Percentiles rank a stretch among this genome's conserved stretches.
Evolutionary conservation across 495 filamentous ascomycete genomes (phyloP).

Genomic region (Choiromyces venosus): DNA sequence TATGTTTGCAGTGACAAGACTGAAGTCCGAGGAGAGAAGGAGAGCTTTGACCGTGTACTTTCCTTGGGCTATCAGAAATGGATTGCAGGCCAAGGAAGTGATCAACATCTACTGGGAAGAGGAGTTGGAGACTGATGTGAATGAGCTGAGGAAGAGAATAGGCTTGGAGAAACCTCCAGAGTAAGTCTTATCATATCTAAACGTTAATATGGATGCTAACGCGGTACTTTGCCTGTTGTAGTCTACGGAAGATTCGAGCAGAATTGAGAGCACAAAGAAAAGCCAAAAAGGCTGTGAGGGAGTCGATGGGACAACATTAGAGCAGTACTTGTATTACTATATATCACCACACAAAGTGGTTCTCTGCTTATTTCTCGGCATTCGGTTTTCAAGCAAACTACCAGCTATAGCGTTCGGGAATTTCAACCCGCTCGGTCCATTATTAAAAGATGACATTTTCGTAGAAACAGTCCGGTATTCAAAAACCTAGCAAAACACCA

Average conservation of each 20-base stretch:
- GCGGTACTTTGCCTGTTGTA: not conserved
- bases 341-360: not conserved
- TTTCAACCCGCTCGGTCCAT: not conserved
- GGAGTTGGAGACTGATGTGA: constrained; percentile 77
- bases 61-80: constrained; percentile 87
- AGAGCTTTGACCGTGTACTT: constrained; percentile 70
- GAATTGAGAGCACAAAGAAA: constrained; percentile 63
- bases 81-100: constrained; percentile 67
- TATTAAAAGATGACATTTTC: not conserved
- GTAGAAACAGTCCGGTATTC: not conserved
- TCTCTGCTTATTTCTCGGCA: not conserved
- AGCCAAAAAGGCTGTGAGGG: constrained; percentile 53
- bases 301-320: not conserved
- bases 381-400: not conserved
- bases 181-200: constrained; percentile 12
- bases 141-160: constrained; percentile 63
- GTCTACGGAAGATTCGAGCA: constrained; percentile 69
- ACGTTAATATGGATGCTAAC: not conserved
- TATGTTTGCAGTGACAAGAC: constrained; percentile 59
- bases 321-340: not conserved
- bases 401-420: not conserved
- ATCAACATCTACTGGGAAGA: constrained; percentile 99
- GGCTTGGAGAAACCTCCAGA: constrained; percentile 87
- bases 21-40: constrained; percentile 69
- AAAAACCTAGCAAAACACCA: not conserved